Base-by-base conservation (phyloP, 176 grass and related monocot genomes). In the Musa itinerans region DNA sequence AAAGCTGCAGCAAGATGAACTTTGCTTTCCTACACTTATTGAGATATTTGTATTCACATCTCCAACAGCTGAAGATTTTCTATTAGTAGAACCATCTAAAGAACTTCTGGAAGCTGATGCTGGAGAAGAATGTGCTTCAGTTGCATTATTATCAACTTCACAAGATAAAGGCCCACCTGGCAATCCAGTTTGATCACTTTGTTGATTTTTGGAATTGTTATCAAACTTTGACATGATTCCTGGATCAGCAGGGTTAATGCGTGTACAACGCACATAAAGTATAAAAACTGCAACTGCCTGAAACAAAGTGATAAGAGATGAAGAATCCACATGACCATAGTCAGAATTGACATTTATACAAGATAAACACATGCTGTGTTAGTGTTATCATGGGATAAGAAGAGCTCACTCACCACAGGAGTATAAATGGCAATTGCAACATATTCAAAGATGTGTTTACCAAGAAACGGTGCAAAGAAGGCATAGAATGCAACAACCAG, bases 231-330 rank as follows among this genome's bases (percentile, higher is more conserved):
- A 85, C 91, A 99, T 95, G 52, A 99, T 99, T 71, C 96, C 91
- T 72, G 91, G 90, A 89, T 99, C 96, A 29, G 96, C 96, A 65
- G 96, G 96, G 81, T 99, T 99, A 82, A 99, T 99, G 78, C 86
- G 92, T 73, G 96, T 99, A 81, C 96, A 99, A 20, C 96, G 91
- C 6, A 99, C 78, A 29, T 99, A 99, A 75, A 99, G 90, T 69
- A 94, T 87, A 75, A 99, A 99, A 85, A 99, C 96, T 50, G 85
- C 80, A 71, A 99, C 66, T 26, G 91, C 90, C 96, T 99, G 85
- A 78, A 87, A 87, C 49, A 26, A 69, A 55, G 57, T 25, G 48
- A 29, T 29, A 24, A 0, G 50, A n/a, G 1, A 19, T 20, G 50
- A 50, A 20, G 3, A 43, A 49, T 19, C 8, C 5, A 50, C 14